Evolutionary conservation across 2,329 filamentous ascomycete species (phyloP), one percentile per base, ranked within the genome.

Genomic region (Capronia coronata): DNA sequence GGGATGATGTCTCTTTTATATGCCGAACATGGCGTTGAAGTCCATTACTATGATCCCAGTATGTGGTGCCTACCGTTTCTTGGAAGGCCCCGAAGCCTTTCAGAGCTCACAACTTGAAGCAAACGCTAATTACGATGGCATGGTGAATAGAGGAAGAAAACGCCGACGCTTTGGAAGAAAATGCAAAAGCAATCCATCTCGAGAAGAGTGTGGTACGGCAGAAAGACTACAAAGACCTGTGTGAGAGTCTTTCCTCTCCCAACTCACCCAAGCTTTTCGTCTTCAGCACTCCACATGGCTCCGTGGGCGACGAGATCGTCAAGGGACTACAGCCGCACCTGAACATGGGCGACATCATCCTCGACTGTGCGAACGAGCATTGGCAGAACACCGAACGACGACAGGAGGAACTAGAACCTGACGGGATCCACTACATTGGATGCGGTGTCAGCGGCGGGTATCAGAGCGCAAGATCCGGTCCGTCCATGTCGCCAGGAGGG

Each of bases 371-470:
- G 0, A 87, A 86, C 59, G 82, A 87, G 64, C 72, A 83, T 61
- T 86, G 79, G 65, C 67, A 73, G 29, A 79, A 77, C 40, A 86
- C 83, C 0, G 78, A 87, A 61, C 64, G 79, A 9, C 69, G 82
- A 32, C 82, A 86, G 59, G 70, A 70, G 23, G 75, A 78, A 48
- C 74, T 80, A 35, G 69, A 73, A 1, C 67, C 71, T 0, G 72
- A 76, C 19, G 80, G 79, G 0, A 73, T 86, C n/a, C 71, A 73
- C 32, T 86, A 83, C 63, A 74, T 86, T 46, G 83, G 83, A 2
- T 78, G 79, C 62, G 83, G 83, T 29, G 81, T 87, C 1, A 82
- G 76, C 32, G 83, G 83, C 7, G 83, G 83, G 0, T 86, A 86
- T 62, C 82, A 86, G 61, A 77, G 79, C 40, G 83, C 83, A 1